Percentiles rank a stretch among this genome's conserved stretches.
Conservation (phyloP, 768 basidiomycete species). For the Lactifluus volemus region DNA sequence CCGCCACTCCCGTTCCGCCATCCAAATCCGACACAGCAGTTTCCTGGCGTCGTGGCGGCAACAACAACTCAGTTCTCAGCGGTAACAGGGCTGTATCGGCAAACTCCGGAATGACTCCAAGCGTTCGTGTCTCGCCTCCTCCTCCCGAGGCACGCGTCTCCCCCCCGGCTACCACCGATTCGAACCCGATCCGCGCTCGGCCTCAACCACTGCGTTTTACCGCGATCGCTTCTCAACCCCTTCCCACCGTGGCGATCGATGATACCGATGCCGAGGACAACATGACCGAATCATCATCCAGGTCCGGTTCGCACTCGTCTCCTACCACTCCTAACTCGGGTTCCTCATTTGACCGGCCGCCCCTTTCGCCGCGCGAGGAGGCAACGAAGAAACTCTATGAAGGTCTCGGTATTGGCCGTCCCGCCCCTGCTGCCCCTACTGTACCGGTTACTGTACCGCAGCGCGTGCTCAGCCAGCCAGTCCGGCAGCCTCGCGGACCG, state of each 20-base stretch:
- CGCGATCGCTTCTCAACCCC: slow-evolving; percentile 27
- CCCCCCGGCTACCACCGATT: slow-evolving; percentile 29
- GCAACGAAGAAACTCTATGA: slow-evolving; percentile 81
- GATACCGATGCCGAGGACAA: slow-evolving; percentile 20
- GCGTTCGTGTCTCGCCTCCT: slow-evolving; percentile 67
- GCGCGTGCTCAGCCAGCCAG: slow-evolving; percentile 57
- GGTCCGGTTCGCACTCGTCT: slow-evolving; percentile 46
- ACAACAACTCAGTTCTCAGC: slow-evolving; percentile 62
- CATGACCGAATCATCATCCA: slow-evolving; percentile 39
- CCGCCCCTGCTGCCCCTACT: slow-evolving; percentile 33
- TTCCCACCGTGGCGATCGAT: slow-evolving; percentile 21
- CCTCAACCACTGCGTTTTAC: slow-evolving; percentile 51
- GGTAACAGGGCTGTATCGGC: slow-evolving; percentile 50
- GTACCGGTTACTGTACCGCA: slow-evolving; percentile 32
- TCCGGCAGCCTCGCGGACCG: slow-evolving; percentile 82
- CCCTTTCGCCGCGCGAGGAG: slow-evolving; percentile 81
- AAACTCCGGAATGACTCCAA: slow-evolving; percentile 37
- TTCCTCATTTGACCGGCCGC: slow-evolving; percentile 41
- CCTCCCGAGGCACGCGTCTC: slow-evolving; percentile 52
- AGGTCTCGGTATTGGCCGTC: slow-evolving; percentile 77
- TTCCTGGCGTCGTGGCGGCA: slow-evolving; percentile 70
- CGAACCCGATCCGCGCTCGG: slow-evolving; percentile 46
- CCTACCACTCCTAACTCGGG: slow-evolving; percentile 71
- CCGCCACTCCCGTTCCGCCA: slow-evolving; percentile 45
- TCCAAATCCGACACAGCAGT: slow-evolving; percentile 75